Base-by-base conservation (phyloP, 2,329 filamentous ascomycete species). In the Cercospora sojina region DNA sequence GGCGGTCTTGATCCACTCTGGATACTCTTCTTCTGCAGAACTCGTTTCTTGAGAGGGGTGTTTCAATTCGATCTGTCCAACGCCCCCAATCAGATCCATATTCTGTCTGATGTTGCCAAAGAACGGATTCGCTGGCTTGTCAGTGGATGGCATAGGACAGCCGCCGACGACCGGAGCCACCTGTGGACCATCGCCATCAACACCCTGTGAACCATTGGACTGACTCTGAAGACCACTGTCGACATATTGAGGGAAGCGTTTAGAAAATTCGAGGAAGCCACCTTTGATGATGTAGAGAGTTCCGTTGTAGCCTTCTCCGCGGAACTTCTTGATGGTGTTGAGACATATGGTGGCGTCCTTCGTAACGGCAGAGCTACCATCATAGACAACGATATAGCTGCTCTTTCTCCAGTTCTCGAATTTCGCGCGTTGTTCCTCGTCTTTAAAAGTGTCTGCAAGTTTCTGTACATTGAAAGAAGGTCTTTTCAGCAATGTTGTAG, bases 101-200 rank as follows among this genome's bases (percentile, higher is more conserved):
- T 98, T 97, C 77, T 98, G 95, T 51, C 95, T 88, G 73, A 99
- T 98, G 70, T 97, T 98, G 68, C 89, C 88, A 78, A 98, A 98
- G 81, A 99, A 98, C 0, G 94, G 93, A 73, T 96, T 96, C 0
- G 88, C 85, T 0, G 87, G 86, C 67, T 88, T 88, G 70, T 87
- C 85, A 0, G 87, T 84, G 43, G 82, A 82, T 1, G 95, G 95
- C 77, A 98, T 88, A 66, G 88, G 86, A 69, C 96, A 96, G 6
- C 94, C 94, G 65, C 94, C 95, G 65, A 93, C 91, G n/a, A 97
- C 90, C 1, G 91, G 91, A 1, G 90, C 86, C 43, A 92, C 83
- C 18, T 83, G 84, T 16, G 85, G 84, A 5, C 83, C 78, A 74
- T 75, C 55, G 81, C 82, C 56, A 86, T 84, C 16, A 84, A 86